Base-by-base conservation (phyloP, 2,329 filamentous ascomycete genomes). In the Raffaelea arxii region DNA sequence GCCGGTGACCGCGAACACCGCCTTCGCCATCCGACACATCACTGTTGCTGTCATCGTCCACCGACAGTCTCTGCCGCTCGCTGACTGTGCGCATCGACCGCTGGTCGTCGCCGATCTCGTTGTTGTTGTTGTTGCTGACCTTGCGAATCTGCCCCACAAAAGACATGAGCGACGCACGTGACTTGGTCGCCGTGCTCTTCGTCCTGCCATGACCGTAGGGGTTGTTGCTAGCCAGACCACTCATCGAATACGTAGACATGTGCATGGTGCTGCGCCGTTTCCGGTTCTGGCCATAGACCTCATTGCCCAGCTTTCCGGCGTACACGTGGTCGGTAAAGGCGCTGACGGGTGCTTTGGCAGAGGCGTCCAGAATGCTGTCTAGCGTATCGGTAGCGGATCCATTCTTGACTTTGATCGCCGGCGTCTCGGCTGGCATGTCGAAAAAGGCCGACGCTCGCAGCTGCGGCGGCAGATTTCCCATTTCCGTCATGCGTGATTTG, bases 371-470 rank as follows among this genome's bases (percentile, higher is more conserved):
- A 45, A 98, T 94, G 60, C 81, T 90, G 54, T 98, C 90, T 7
- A 98, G 75, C 0, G 91, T 95, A 37, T 79, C 83, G 59, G 89
- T 86, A 11, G 91, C 90, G 23, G 92, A 97, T 18, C 86, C 84
- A 48, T 86, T 81, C 61, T 81, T 82, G 46, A 82, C 59, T 54
- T 82, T 71, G 21, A 82, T 68, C 12, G 68, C 63, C 5, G 72
- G 66, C 2, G 64, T 55, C 5, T 74, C 60, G 2, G 66, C 59
- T 1, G 83, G 83, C 21, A 78, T 56, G 48, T 97, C 90, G 58
- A 97, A 97, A 65, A 87, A 97, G 24, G 85, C 80, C 56, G 83
- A 94, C n/a, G 92, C 92, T 50, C 91, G 80, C 30, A 97, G 73
- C 55, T 94, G 88, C 0, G 91, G 79, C 3, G 91, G 89, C 14